Percentiles rank a stretch among this genome's conserved stretches.
These are phyloP conservation scores for Crithidia acanthocephali DNA, from an alignment of 208 protist species.

Conservation along the genomic window DNA sequence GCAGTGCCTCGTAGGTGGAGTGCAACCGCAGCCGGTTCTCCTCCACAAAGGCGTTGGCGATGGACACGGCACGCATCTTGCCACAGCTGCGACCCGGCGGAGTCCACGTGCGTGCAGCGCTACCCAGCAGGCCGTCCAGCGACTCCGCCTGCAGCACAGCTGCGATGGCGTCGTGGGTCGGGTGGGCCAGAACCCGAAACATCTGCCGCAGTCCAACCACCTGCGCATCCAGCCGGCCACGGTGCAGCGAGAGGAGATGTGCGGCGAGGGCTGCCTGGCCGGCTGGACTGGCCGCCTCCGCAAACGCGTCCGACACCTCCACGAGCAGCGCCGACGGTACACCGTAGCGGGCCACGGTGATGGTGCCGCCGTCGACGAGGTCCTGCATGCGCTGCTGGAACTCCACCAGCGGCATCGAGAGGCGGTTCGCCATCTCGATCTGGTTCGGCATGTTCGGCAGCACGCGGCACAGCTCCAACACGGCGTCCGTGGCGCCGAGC, in stretches of 20 bases:
- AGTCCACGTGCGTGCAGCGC: conserved; percentile 31
- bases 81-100: conserved; percentile 49
- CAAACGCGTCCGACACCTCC: conserved; percentile 35
- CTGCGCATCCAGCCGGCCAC: conserved; percentile 42
- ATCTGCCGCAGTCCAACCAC: conserved; percentile 45
- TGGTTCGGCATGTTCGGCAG: conserved; percentile 48
- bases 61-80: conserved; percentile 63
- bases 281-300: conserved; percentile 36
- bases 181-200: conserved; percentile 57
- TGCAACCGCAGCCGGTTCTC: conserved; percentile 72
- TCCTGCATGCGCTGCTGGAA: conserved; percentile 73
- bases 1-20: conserved; percentile 70
- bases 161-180: conserved; percentile 51
- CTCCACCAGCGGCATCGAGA: conserved; percentile 59
- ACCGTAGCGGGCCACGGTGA: conserved; percentile 34
- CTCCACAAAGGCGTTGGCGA: conserved; percentile 87
- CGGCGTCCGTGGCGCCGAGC: conserved; percentile 59
- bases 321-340: conserved; percentile 30
- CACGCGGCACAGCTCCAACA: conserved; percentile 60
- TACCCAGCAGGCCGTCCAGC: neutral
- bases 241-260: conserved; percentile 38
- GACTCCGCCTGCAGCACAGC: conserved; percentile 37
- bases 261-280: conserved; percentile 31
- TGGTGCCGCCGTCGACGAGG: conserved; percentile 37
- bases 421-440: conserved; percentile 59